Conservation (phyloP, 176 grass and related monocot genomes). For the Phoenix roebelenii region DNA sequence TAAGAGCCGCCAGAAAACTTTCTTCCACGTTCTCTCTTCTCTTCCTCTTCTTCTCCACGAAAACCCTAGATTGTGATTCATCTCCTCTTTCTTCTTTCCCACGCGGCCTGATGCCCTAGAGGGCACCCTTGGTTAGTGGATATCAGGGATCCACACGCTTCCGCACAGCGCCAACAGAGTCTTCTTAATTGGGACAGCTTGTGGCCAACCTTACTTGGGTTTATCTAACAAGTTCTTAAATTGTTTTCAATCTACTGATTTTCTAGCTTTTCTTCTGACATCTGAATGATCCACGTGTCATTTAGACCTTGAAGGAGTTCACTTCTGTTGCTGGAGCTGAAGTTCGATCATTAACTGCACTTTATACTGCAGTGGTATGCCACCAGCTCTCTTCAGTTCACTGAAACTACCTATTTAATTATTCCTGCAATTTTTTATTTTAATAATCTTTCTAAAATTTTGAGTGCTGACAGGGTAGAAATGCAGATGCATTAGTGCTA, state of each 20-base stretch:
- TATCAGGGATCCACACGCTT: too few species aligned
- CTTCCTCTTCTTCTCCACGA: too few species aligned
- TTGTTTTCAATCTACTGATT: constrained; percentile 1
- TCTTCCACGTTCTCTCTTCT: too few species aligned
- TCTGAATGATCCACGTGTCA: neutral
- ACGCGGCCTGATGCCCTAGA: too few species aligned
- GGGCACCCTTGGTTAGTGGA: too few species aligned
- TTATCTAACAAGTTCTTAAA: neutral
- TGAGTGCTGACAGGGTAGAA: constrained; percentile 56
- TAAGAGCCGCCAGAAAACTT: too few species aligned
- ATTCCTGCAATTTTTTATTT: constrained; percentile 4
- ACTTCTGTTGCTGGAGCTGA: constrained; percentile 72
- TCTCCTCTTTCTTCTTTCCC: too few species aligned
- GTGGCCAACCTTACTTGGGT: neutral
- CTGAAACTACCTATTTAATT: neutral
- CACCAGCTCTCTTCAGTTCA: constrained; percentile 5
- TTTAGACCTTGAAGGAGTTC: constrained; percentile 87
- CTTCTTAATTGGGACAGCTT: too few species aligned
- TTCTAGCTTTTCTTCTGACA: neutral
- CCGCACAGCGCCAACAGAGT: too few species aligned
- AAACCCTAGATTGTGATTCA: too few species aligned
- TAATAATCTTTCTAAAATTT: constrained; percentile 17
- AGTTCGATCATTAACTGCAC: constrained; percentile 60
- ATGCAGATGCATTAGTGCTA: constrained; percentile 75
- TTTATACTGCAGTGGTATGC: constrained; percentile 84